These are phyloP conservation scores for Clonostachys rhizophaga DNA, from an alignment of 2,329 filamentous ascomycete genomes.

Conservation along the genomic window DNA sequence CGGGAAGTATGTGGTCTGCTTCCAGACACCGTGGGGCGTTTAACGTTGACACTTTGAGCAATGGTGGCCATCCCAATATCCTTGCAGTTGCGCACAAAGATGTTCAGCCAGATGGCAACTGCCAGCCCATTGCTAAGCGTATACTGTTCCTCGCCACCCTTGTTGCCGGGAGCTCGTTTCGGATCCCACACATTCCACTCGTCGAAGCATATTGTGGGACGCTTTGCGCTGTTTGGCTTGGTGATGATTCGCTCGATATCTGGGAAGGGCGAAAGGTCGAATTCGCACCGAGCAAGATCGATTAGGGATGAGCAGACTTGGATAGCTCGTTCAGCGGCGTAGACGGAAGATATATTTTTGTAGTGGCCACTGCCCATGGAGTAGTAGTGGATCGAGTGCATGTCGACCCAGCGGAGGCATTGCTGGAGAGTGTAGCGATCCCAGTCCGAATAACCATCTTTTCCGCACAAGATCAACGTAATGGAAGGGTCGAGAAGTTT, in stretches of 20 bases:
- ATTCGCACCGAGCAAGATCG: constrained; percentile 69
- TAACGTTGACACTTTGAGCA: constrained; percentile 74
- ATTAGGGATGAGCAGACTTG: constrained; percentile 65
- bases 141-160: constrained; percentile 72
- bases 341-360: constrained; percentile 49
- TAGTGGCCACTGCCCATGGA: constrained; percentile 54
- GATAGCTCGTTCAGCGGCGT: constrained; percentile 71
- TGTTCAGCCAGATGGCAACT: constrained; percentile 72
- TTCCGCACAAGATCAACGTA: constrained; percentile 68
- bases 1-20: constrained; percentile 74
- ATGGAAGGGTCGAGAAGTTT: constrained; percentile 68
- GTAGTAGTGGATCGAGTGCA: constrained; percentile 80
- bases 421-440: constrained; percentile 70
- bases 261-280: constrained; percentile 44
- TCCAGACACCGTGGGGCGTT: constrained; percentile 54
- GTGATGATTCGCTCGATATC: no score
- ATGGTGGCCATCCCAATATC: constrained; percentile 76
- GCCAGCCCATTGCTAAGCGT: constrained; percentile 72
- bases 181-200: constrained; percentile 86
- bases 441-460: constrained; percentile 66
- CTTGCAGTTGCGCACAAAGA: constrained; percentile 67
- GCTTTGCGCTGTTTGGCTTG: constrained; percentile 35
- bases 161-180: constrained; percentile 62
- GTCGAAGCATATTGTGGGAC: constrained; percentile 73
- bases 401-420: constrained; percentile 61